These are phyloP conservation scores for Leccinum colubrinum DNA, from an alignment of 1,284 basidiomycete species.

Conservation along the genomic window DNA sequence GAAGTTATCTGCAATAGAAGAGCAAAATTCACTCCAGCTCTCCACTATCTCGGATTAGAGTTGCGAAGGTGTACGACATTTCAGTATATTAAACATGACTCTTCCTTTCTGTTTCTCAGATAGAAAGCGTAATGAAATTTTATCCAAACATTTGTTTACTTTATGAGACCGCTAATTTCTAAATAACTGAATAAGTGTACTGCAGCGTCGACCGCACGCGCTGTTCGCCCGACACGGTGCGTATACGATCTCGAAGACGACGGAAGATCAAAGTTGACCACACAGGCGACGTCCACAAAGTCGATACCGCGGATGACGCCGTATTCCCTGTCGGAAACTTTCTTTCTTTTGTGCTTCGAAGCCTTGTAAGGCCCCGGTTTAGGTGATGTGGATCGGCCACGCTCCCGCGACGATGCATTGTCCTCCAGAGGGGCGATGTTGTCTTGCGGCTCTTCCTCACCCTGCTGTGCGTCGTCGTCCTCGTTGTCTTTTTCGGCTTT, in stretches of 20 bases:
- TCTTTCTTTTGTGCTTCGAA: conserved; percentile 40
- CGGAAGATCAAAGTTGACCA: conserved; percentile 98
- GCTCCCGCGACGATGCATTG: background rate
- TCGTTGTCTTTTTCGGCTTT: conserved; percentile 53
- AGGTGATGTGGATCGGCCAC: conserved; percentile 7
- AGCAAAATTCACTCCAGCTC: no score
- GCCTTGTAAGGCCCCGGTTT: conserved; percentile 30
- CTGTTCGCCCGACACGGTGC: conserved; percentile 95
- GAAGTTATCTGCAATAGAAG: no score
- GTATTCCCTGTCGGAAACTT: conserved; percentile 71
- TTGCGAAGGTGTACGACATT: no score
- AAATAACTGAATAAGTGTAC: no score
- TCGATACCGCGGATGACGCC: conserved; percentile 97
- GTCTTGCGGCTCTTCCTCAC: conserved; percentile 6
- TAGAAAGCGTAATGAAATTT: no score
- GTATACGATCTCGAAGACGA: conserved; percentile 88
- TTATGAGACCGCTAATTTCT: no score
- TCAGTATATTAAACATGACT: no score
- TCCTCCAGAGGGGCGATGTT: background rate
- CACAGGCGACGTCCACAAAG: conserved; percentile 97
- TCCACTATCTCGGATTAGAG: no score
- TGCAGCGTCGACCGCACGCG: conserved; percentile 57
- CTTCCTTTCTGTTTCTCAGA: no score
- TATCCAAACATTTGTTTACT: no score
- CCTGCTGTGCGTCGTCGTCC: conserved; percentile 40